Evolutionary conservation across 768 basidiomycete genomes (phyloP).

Genomic region (Suillus variegatus): DNA sequence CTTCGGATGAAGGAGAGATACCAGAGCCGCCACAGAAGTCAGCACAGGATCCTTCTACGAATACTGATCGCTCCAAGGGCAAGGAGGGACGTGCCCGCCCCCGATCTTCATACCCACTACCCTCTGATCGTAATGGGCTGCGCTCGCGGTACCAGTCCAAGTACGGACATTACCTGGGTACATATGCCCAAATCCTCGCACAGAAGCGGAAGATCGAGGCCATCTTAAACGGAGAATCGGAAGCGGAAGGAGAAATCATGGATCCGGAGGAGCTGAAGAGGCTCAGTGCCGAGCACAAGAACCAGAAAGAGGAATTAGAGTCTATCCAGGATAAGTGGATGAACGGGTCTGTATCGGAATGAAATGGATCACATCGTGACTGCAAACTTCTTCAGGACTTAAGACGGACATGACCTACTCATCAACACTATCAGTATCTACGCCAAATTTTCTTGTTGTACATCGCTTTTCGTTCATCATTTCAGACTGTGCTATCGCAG

Average conservation of each 20-base stretch:
- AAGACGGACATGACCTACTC: constrained; percentile 2
- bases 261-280: constrained; percentile 52
- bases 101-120: constrained; percentile 36
- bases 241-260: constrained; percentile 55
- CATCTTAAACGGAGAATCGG: constrained; percentile 55
- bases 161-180: constrained; percentile 52
- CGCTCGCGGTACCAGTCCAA: constrained; percentile 52
- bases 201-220: constrained; percentile 56
- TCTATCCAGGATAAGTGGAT: constrained; percentile 44
- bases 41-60: constrained; percentile 49
- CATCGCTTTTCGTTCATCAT: constrained; percentile 1
- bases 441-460: constrained; percentile 3
- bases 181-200: constrained; percentile 46
- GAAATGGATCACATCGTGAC: constrained; percentile 4
- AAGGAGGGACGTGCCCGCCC: constrained; percentile 25
- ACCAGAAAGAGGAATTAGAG: constrained; percentile 54
- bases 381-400: neutral
- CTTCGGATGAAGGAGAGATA: constrained; percentile 47
- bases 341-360: constrained; percentile 22
- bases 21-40: constrained; percentile 68
- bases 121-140: constrained; percentile 52
- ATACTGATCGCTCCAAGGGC: constrained; percentile 16
- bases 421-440: constrained; percentile 1
- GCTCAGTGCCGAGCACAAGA: constrained; percentile 45
- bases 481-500: neutral